Percentiles rank a stretch among this genome's conserved stretches.
phyloP scores from a whole-genome alignment of 805 yeast genomes.

The Komagataella kurtzmanii region DNA sequence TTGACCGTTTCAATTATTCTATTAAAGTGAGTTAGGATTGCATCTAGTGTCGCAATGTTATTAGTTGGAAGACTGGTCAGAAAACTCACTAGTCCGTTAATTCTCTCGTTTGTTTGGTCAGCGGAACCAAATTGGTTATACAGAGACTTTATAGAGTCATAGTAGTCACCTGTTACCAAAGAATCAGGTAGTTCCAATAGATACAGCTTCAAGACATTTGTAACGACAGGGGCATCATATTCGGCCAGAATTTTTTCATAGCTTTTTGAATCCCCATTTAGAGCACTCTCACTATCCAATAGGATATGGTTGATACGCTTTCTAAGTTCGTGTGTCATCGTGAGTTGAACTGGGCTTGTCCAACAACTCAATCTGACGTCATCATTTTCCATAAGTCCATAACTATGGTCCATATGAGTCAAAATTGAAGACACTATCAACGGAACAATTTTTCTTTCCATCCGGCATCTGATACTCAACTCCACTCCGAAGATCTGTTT shows the following conservation, averaged over 20 bases:
- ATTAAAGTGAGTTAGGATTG: slow-evolving; percentile 62
- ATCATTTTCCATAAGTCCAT: slow-evolving; percentile 60
- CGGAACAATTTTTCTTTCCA: slow-evolving; percentile 67
- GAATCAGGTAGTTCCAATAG: slow-evolving; percentile 73
- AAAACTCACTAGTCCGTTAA: slow-evolving; percentile 52
- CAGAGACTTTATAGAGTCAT: slow-evolving; percentile 56
- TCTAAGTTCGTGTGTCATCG: slow-evolving; percentile 49
- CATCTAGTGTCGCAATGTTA: slow-evolving; percentile 69
- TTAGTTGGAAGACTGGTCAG: slow-evolving; percentile 55
- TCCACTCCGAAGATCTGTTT: slow-evolving; percentile 76
- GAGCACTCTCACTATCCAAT: slow-evolving; percentile 10
- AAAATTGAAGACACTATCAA: slow-evolving; percentile 47
- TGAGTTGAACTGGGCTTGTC: slow-evolving; percentile 52
- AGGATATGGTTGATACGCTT: slow-evolving; percentile 29
- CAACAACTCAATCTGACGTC: slow-evolving; percentile 54
- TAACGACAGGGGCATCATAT: slow-evolving; percentile 36
- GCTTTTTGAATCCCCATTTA: slow-evolving; percentile 20
- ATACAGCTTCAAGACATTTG: slow-evolving; percentile 59
- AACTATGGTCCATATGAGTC: slow-evolving; percentile 50
- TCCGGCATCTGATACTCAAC: slow-evolving; percentile 52
- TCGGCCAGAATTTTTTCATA: slow-evolving; percentile 17
- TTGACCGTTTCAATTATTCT: slow-evolving; percentile 42
- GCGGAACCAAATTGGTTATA: slow-evolving; percentile 36
- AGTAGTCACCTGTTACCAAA: slow-evolving; percentile 46
- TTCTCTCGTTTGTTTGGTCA: slow-evolving; percentile 20